phyloP scores from a whole-genome alignment of 208 protist species.

The Leishmania arabica region DNA sequence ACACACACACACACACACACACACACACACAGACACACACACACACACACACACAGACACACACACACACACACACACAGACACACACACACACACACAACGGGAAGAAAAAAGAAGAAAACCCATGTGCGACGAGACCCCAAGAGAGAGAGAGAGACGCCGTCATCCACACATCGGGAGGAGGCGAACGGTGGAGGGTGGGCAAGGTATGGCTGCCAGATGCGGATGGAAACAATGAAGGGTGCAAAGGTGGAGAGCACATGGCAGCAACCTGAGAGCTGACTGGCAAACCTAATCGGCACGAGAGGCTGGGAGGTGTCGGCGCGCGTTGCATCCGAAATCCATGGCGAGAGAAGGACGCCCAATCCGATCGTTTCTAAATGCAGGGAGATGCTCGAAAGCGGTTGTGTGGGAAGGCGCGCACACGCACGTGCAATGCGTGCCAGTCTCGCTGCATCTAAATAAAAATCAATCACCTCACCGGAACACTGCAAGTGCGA shows the following conservation, averaged over 20 bases:
- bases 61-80: too few relatives aligned
- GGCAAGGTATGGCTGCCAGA: neutral
- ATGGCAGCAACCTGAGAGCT: neutral
- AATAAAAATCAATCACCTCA: neutral
- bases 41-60: too few relatives aligned
- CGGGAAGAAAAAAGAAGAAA: neutral
- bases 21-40: too few relatives aligned
- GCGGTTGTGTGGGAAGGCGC: neutral
- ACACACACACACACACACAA: neutral
- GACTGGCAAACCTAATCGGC: neutral
- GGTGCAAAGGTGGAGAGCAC: neutral
- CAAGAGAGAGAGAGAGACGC: neutral
- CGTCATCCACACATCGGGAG: neutral
- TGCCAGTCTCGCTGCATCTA: neutral
- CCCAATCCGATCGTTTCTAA: neutral
- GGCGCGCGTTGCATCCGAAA: neutral
- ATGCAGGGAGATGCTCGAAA: neutral
- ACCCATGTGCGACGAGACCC: neutral
- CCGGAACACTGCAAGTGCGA: neutral
- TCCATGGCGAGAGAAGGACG: conserved; percentile 1
- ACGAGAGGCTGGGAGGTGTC: neutral
- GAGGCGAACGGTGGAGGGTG: neutral
- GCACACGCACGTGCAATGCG: neutral
- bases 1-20: neutral
- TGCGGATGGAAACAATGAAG: neutral